These are phyloP conservation scores for Plasmodium cynomolgi DNA, from an alignment of 169 alveolate species.

Conservation along the genomic window DNA sequence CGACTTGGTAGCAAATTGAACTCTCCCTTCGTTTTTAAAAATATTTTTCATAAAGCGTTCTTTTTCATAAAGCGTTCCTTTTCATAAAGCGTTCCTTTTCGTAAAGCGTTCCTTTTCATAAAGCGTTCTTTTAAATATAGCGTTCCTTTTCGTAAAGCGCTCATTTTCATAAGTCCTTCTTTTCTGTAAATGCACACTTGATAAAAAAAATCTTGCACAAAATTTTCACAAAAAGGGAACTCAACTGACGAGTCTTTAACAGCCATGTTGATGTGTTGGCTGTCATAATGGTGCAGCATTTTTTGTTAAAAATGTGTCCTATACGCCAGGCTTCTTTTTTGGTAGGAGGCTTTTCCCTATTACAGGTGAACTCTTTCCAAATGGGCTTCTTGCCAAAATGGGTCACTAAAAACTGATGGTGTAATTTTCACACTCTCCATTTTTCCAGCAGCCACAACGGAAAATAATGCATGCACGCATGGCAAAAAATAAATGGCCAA, in stretches of 20 bases:
- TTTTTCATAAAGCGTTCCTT: neutral
- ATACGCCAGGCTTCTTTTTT: neutral
- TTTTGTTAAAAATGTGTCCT: neutral
- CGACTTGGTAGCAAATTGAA: neutral
- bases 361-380: neutral
- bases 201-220: neutral
- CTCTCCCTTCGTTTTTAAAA: neutral
- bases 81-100: neutral
- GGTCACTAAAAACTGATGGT: neutral
- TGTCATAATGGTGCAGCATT: neutral
- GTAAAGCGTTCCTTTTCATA: neutral
- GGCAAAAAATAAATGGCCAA: neutral
- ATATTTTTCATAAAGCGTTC: neutral
- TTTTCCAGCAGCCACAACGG: neutral
- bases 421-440: neutral
- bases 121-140: neutral
- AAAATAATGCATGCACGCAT: neutral
- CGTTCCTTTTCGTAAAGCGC: too few species aligned
- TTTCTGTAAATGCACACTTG: neutral
- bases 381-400: neutral
- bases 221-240: neutral
- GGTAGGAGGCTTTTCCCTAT: neutral
- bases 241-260: neutral
- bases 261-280: neutral
- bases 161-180: neutral